Conservation (phyloP, 441 rosid species). For the Mallotus japonicus region DNA sequence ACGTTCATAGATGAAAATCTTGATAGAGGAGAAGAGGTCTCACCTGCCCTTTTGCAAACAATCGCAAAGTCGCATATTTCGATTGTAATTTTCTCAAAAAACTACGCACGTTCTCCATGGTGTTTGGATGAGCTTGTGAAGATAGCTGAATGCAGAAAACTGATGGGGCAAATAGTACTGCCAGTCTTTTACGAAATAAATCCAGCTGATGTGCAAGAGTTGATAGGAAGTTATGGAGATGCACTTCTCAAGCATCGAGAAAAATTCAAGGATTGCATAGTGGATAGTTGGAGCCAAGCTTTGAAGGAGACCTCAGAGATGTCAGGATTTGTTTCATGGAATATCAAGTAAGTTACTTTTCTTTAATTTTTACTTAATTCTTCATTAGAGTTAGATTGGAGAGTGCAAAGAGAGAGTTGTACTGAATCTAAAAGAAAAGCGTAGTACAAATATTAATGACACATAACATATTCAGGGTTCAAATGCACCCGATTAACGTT, state of each 20-base stretch:
- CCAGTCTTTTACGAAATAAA: conserved; percentile 37
- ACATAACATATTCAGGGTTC: too few species aligned
- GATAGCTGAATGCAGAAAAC: conserved; percentile 20
- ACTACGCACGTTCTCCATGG: too few species aligned
- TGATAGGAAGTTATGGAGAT: conserved; percentile 24
- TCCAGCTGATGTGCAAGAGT: conserved; percentile 29
- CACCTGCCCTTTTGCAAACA: neutral
- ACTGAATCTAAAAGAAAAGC: too few species aligned
- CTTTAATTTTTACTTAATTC: too few species aligned
- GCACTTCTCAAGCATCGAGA: neutral
- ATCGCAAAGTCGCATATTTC: conserved; percentile 23
- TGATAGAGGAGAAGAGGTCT: neutral
- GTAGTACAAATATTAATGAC: too few species aligned
- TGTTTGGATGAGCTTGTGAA: conserved; percentile 29
- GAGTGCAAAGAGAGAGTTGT: too few species aligned
- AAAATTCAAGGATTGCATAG: neutral
- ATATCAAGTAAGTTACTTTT: neutral
- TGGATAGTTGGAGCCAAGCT: neutral
- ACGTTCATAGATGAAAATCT: neutral
- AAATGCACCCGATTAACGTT: too few species aligned
- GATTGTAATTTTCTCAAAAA: conserved; percentile 4
- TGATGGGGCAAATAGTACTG: conserved; percentile 2
- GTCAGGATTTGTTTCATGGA: conserved; percentile 28
- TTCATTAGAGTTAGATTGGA: too few species aligned
- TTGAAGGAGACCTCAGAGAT: conserved; percentile 30